Percentiles rank a stretch among this genome's conserved stretches.
phyloP scores from a whole-genome alignment of 495 filamentous ascomycete genomes.

The Monascus purpureus region DNA sequence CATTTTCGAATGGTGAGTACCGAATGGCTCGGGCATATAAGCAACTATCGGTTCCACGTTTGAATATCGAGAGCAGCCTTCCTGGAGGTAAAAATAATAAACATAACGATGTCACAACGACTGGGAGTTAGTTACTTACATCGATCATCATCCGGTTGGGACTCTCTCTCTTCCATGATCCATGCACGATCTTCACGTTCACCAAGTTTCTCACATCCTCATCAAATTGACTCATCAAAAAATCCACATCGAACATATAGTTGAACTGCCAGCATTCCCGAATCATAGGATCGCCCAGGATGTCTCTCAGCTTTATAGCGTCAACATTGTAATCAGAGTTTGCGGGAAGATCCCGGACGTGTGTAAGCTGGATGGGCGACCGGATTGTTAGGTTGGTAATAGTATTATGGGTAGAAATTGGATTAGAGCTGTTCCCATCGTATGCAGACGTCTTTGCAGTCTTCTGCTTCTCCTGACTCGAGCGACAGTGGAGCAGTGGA shows the following conservation, averaged over 20 bases:
- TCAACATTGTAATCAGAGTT: constrained; percentile 44
- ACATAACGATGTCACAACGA: no score
- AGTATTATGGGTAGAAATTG: no score
- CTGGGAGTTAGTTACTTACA: no score
- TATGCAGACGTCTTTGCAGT: no score
- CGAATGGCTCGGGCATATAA: constrained; percentile 74
- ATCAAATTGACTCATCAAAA: constrained; percentile 57
- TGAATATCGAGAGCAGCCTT: constrained; percentile 42
- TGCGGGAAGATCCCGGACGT: constrained; percentile 48
- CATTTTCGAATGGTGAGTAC: constrained; percentile 84
- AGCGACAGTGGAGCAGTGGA: no score
- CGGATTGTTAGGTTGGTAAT: constrained; percentile 9
- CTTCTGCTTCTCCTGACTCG: no score
- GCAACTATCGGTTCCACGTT: constrained; percentile 63
- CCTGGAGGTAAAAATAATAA: constrained; percentile 24
- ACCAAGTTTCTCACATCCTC: constrained; percentile 49
- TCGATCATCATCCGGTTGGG: constrained; percentile 42
- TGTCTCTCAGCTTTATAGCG: constrained; percentile 50
- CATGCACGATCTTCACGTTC: constrained; percentile 67
- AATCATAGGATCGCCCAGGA: constrained; percentile 73
- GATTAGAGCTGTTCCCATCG: no score
- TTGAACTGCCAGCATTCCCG: constrained; percentile 86
- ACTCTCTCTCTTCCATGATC: constrained; percentile 73
- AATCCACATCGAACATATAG: constrained; percentile 71
- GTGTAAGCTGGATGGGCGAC: constrained; percentile 66